Conservation (phyloP, 2,329 filamentous ascomycete genomes). For the Passalora sequoiae region DNA sequence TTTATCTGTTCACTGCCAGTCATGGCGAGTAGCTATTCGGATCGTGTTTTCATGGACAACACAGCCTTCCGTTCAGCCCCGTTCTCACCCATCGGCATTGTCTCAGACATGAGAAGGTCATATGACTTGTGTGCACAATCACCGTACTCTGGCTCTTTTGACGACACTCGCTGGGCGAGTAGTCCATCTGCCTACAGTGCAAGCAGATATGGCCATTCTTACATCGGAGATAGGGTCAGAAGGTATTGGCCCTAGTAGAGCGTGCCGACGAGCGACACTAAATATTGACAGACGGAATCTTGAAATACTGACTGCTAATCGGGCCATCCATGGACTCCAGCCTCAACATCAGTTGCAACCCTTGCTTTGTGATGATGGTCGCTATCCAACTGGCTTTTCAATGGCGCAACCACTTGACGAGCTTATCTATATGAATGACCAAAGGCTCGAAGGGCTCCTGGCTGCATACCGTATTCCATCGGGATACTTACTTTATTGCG, state of each 20-base stretch:
- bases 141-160: too few relatives aligned
- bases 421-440: conserved; percentile 26
- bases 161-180: too few relatives aligned
- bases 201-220: not conserved
- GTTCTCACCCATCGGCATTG: conserved; percentile 2
- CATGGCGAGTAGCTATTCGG: too few relatives aligned
- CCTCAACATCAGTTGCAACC: conserved; percentile 32
- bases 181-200: not conserved
- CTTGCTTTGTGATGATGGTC: conserved; percentile 29
- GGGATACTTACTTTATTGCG: conserved; percentile 1
- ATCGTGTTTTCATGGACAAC: conserved; percentile 19
- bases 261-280: not conserved
- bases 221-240: not conserved
- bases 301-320: conserved; percentile 27
- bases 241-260: not conserved
- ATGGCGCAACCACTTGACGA: conserved; percentile 24
- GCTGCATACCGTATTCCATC: conserved; percentile 24
- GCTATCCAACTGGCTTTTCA: conserved; percentile 32
- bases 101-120: not conserved
- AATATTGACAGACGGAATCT: conserved; percentile 19
- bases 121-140: not conserved
- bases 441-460: conserved; percentile 30
- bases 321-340: conserved; percentile 21
- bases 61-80: conserved; percentile 18
- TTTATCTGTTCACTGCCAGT: too few relatives aligned